Percentiles rank a stretch among this genome's conserved stretches.
Conservation (phyloP, 257 asterid species). For the Nicotiana knightiana region DNA sequence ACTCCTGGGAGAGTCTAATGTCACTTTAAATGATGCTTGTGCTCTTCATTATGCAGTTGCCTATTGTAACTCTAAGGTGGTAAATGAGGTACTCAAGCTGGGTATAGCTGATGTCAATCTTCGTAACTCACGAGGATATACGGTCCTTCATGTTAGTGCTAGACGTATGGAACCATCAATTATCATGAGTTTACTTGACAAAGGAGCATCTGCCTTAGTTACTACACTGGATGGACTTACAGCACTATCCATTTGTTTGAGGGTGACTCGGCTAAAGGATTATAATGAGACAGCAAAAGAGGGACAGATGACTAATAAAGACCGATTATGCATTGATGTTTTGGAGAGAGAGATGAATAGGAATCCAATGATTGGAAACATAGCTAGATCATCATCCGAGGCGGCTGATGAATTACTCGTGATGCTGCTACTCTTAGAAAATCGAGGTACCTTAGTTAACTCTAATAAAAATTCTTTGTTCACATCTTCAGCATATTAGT, state of each 20-base stretch:
- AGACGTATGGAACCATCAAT: slow-evolving; percentile 71
- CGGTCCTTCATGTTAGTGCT: slow-evolving; percentile 88
- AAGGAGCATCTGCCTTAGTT: slow-evolving; percentile 58
- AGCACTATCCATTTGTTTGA: slow-evolving; percentile 57
- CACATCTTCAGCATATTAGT: not conserved
- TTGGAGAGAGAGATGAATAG: slow-evolving; percentile 65
- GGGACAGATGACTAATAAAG: slow-evolving; percentile 66
- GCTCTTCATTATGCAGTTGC: slow-evolving; percentile 91
- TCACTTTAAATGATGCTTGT: slow-evolving; percentile 55
- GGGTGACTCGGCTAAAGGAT: slow-evolving; percentile 76
- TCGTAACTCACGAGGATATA: slow-evolving; percentile 55
- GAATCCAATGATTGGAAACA: slow-evolving; percentile 52
- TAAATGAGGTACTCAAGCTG: slow-evolving; percentile 51
- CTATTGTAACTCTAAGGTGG: slow-evolving; percentile 64
- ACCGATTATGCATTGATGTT: slow-evolving; percentile 67
- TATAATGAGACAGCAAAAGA: slow-evolving; percentile 35
- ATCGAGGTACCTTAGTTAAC: slow-evolving; percentile 47
- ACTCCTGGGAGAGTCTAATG: slow-evolving; percentile 61
- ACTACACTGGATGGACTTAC: slow-evolving; percentile 56
- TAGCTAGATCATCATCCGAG: slow-evolving; percentile 40
- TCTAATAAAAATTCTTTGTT: not conserved
- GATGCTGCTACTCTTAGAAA: slow-evolving; percentile 75
- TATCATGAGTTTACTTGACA: slow-evolving; percentile 41
- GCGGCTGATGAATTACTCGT: slow-evolving; percentile 70
- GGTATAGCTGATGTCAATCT: slow-evolving; percentile 56